These are phyloP conservation scores for Wickerhamiella shivajii DNA, from an alignment of 805 yeast genomes.

Conservation along the genomic window DNA sequence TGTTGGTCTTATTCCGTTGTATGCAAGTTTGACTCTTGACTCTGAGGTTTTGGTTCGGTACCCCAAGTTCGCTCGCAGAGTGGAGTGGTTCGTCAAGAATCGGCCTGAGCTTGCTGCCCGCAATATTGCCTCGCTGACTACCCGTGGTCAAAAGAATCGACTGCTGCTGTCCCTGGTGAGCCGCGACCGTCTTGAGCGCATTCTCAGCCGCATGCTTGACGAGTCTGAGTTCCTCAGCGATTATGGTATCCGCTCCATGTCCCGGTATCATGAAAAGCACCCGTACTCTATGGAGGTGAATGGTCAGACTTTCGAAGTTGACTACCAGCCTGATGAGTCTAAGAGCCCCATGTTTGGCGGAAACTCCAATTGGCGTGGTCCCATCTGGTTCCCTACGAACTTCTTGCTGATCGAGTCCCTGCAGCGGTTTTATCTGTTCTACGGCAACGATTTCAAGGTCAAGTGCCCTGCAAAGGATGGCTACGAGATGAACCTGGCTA, in stretches of 20 bases:
- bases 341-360: slow-evolving; percentile 94
- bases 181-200: slow-evolving; percentile 61
- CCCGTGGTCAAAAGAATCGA: slow-evolving; percentile 65
- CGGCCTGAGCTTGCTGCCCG: slow-evolving; percentile 55
- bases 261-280: slow-evolving; percentile 69
- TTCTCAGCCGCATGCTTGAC: slow-evolving; percentile 68
- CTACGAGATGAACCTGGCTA: slow-evolving; percentile 16
- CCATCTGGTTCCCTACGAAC: slow-evolving; percentile 91
- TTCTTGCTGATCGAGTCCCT: slow-evolving; percentile 74
- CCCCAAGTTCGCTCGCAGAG: slow-evolving; percentile 69
- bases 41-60: slow-evolving; percentile 64
- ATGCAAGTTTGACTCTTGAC: slow-evolving; percentile 78
- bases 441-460: slow-evolving; percentile 71
- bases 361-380: slow-evolving; percentile 94
- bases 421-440: slow-evolving; percentile 75
- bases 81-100: slow-evolving; percentile 71
- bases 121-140: slow-evolving; percentile 71
- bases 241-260: slow-evolving; percentile 76
- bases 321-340: slow-evolving; percentile 29
- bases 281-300: slow-evolving; percentile 77
- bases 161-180: slow-evolving; percentile 64
- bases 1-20: slow-evolving; percentile 83
- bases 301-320: slow-evolving; percentile 42
- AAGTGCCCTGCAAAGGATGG: slow-evolving; percentile 65
- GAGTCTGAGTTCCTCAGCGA: slow-evolving; percentile 73